Evolutionary conservation across 352 stramenopile species (phyloP).

Genomic region (Thalassiosira exigua): DNA sequence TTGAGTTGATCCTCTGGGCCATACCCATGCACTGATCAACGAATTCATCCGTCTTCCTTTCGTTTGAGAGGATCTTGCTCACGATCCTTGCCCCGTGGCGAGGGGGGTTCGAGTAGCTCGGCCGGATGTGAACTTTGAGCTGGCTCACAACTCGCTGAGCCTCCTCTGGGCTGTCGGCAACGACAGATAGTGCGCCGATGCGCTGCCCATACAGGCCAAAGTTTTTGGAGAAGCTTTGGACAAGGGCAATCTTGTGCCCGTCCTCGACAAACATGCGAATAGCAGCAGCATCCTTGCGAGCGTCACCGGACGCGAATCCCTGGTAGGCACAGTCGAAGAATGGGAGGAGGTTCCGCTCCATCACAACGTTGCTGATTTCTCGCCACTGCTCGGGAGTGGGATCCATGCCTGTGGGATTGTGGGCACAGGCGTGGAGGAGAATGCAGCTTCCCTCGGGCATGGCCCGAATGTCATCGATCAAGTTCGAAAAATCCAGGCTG

Average conservation of each 20-base stretch:
- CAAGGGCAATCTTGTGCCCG: constrained; percentile 95
- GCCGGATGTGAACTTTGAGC: constrained; percentile 98
- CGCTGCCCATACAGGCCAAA: constrained; percentile 99
- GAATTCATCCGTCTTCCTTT: constrained; percentile 85
- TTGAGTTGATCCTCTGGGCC: constrained; percentile 94
- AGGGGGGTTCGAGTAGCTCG: constrained; percentile 97
- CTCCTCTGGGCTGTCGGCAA: constrained; percentile 94
- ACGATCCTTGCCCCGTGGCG: constrained; percentile 98
- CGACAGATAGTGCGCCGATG: constrained; percentile 95
- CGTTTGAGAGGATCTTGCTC: constrained; percentile 93
- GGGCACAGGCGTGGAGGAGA: constrained; percentile 98
- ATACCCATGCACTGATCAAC: constrained; percentile 94
- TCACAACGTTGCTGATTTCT: constrained; percentile 94
- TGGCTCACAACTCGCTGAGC: constrained; percentile 94
- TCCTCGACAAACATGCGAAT: constrained; percentile 97
- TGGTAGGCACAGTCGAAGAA: constrained; percentile 99
- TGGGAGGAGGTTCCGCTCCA: constrained; percentile 93
- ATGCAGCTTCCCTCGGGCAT: constrained; percentile 93
- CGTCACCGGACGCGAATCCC: constrained; percentile 96
- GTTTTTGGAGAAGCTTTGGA: constrained; percentile 99
- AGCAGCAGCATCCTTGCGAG: constrained; percentile 89
- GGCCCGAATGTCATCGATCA: constrained; percentile 93
- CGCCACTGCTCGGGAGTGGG: constrained; percentile 97
- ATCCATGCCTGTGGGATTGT: constrained; percentile 99
- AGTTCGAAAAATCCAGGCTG: constrained; percentile 91